Conservation (phyloP, 441 rosid genomes). For the Aleurites moluccanus region DNA sequence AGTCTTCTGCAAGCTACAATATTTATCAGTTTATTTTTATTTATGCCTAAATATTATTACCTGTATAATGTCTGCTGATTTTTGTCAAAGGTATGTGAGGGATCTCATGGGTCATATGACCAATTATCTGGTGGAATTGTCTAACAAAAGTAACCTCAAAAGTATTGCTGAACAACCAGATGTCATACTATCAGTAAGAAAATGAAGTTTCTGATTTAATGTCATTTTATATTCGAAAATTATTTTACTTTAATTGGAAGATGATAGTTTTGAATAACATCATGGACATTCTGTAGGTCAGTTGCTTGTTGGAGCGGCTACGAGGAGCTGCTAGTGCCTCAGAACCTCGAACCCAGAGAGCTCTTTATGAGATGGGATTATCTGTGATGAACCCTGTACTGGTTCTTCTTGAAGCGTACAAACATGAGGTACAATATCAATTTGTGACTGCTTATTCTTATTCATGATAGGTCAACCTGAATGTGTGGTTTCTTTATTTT, state of each 20-base stretch:
- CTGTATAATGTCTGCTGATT: conserved; percentile 23
- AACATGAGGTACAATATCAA: conserved; percentile 71
- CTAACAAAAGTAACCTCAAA: conserved; percentile 71
- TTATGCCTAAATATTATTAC: conserved; percentile 11
- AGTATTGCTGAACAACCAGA: conserved; percentile 84
- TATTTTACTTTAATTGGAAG: conserved; percentile 10
- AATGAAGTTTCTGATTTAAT: conserved; percentile 15
- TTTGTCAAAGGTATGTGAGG: conserved; percentile 68
- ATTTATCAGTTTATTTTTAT: conserved; percentile 14
- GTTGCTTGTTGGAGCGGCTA: conserved; percentile 86
- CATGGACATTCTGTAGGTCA: conserved; percentile 53
- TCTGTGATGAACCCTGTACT: conserved; percentile 67
- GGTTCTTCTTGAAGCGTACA: conserved; percentile 87
- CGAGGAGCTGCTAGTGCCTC: conserved; percentile 96
- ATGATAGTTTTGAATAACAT: conserved; percentile 21
- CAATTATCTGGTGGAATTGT: conserved; percentile 65
- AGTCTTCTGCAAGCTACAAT: conserved; percentile 35
- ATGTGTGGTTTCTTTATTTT: neutral
- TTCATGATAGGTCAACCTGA: conserved; percentile 2
- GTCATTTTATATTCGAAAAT: conserved; percentile 1
- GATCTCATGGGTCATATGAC: conserved; percentile 78
- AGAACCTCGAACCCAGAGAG: conserved; percentile 91
- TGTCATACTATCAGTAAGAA: conserved; percentile 69
- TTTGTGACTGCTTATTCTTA: conserved; percentile 11
- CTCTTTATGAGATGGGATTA: conserved; percentile 89